Evolutionary conservation across 2,329 filamentous ascomycete genomes (phyloP).

Genomic region (Lithohypha guttulata): DNA sequence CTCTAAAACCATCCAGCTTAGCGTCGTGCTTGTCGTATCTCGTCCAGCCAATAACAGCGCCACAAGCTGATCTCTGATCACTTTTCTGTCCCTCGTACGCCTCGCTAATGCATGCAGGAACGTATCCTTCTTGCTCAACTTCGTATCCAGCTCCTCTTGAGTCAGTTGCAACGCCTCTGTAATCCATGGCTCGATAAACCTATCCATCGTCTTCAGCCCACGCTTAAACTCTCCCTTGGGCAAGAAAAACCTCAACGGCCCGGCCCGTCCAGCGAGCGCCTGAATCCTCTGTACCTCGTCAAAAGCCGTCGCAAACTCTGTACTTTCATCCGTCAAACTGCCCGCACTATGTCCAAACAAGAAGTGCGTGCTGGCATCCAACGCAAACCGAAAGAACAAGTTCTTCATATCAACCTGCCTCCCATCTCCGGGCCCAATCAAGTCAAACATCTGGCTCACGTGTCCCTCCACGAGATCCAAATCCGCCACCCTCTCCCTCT

Average conservation of each 20-base stretch:
- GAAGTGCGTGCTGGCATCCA: constrained; percentile 80
- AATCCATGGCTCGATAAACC: constrained; percentile 69
- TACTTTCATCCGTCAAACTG: constrained; percentile 48
- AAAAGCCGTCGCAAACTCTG: constrained; percentile 72
- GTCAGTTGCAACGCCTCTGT: constrained; percentile 59
- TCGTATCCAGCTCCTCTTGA: constrained; percentile 60
- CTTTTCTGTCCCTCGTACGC: constrained; percentile 54
- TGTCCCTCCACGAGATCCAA: constrained; percentile 74
- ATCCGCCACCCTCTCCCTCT: constrained; percentile 73
- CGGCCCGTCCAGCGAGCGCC: constrained; percentile 46
- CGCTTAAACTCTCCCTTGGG: constrained; percentile 54
- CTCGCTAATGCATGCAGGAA: constrained; percentile 77
- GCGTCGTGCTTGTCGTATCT: constrained; percentile 74
- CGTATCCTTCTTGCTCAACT: constrained; percentile 61
- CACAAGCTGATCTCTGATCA: constrained; percentile 75
- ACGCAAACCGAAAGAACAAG: constrained; percentile 69
- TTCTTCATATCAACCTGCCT: constrained; percentile 59
- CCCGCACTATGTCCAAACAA: constrained; percentile 66
- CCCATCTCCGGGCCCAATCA: constrained; percentile 42
- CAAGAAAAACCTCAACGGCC: constrained; percentile 52
- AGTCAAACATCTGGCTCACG: constrained; percentile 57
- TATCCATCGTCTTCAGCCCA: constrained; percentile 58
- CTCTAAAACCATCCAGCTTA: constrained; percentile 77
- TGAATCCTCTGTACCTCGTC: constrained; percentile 67
- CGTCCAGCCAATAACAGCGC: constrained; percentile 68